Conservation (phyloP, 1,284 basidiomycete species). For the Pseudozyma thailandica region DNA sequence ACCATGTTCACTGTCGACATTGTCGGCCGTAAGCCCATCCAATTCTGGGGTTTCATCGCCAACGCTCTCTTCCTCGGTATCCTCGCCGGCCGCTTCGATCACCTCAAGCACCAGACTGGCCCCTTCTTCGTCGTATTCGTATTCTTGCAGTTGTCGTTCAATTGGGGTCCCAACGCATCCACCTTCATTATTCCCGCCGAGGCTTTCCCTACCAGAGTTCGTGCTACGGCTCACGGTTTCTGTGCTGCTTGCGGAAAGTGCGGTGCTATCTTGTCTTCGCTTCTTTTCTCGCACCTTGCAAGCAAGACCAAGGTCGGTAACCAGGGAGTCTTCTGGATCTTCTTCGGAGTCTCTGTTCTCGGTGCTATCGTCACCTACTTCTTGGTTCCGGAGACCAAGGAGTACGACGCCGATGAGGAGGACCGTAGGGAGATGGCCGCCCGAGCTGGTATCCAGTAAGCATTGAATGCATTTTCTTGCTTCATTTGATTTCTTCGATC, state of each 20-base stretch:
- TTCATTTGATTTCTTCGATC: not conserved
- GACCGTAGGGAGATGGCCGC: conserved; percentile 60
- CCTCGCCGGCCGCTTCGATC: conserved; percentile 63
- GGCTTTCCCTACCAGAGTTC: conserved; percentile 81
- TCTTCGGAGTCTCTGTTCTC: conserved; percentile 60
- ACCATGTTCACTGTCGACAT: conserved; percentile 59
- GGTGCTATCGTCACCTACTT: conserved; percentile 55
- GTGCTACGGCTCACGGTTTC: conserved; percentile 71
- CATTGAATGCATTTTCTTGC: not conserved
- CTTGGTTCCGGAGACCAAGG: conserved; percentile 62
- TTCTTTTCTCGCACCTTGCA: conserved; percentile 61
- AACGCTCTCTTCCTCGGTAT: conserved; percentile 67
- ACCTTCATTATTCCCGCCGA: conserved; percentile 80
- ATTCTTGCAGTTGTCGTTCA: conserved; percentile 72
- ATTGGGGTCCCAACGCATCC: conserved; percentile 79
- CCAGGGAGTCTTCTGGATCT: conserved; percentile 62
- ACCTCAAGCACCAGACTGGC: conserved; percentile 70
- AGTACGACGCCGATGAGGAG: conserved; percentile 60
- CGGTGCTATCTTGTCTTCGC: conserved; percentile 71
- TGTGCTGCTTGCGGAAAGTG: conserved; percentile 71
- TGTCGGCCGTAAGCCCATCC: conserved; percentile 67
- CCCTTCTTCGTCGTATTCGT: conserved; percentile 82
- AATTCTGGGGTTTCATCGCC: conserved; percentile 65
- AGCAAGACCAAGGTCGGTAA: conserved; percentile 39
- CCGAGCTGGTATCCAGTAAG: conserved; percentile 40